These are phyloP conservation scores for Trametes hirsuta DNA, from an alignment of 1,284 basidiomycete genomes.

Conservation along the genomic window DNA sequence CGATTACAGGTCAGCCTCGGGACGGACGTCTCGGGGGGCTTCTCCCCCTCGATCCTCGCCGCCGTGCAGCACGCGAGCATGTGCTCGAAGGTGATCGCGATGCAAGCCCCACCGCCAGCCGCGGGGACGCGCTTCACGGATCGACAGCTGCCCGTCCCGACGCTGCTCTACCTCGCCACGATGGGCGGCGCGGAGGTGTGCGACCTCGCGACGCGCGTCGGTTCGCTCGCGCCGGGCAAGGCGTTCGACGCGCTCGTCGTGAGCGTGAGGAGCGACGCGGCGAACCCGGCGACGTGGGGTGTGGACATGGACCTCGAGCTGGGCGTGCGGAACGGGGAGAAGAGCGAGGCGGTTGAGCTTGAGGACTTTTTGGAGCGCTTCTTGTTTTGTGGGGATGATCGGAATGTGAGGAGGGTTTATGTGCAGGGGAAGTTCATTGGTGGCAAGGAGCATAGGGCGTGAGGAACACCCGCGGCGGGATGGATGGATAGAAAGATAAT, in stretches of 20 bases:
- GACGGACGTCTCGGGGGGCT: slow-evolving; percentile 92
- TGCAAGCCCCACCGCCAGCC: slow-evolving; percentile 34
- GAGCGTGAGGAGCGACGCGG: slow-evolving; percentile 51
- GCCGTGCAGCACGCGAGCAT: slow-evolving; percentile 83
- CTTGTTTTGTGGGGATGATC: slow-evolving; percentile 85
- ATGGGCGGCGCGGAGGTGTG: slow-evolving; percentile 90
- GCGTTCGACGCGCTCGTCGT: slow-evolving; percentile 89
- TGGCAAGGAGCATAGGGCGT: slow-evolving; percentile 47
- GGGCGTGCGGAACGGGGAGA: slow-evolving; percentile 27
- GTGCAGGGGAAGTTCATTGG: slow-evolving; percentile 84
- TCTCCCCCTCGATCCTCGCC: slow-evolving; percentile 82
- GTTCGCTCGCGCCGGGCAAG: slow-evolving; percentile 81
- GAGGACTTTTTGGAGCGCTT: slow-evolving; percentile 69
- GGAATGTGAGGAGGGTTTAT: slow-evolving; percentile 86
- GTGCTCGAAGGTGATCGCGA: slow-evolving; percentile 75
- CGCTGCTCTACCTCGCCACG: slow-evolving; percentile 90
- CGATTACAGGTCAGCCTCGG: slow-evolving; percentile 78
- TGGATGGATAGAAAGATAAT: not conserved
- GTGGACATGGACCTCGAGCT: slow-evolving; percentile 40
- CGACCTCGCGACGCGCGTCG: slow-evolving; percentile 70
- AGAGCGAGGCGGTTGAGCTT: slow-evolving; percentile 37
- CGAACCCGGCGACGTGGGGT: slow-evolving; percentile 69
- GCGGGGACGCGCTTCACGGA: slow-evolving; percentile 49
- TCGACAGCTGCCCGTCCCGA: slow-evolving; percentile 72
- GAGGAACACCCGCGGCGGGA: not conserved